Percentiles rank a stretch among this genome's conserved stretches.
Conservation (phyloP, 2,329 filamentous ascomycete species). For the Magnaporthales sp. region DNA sequence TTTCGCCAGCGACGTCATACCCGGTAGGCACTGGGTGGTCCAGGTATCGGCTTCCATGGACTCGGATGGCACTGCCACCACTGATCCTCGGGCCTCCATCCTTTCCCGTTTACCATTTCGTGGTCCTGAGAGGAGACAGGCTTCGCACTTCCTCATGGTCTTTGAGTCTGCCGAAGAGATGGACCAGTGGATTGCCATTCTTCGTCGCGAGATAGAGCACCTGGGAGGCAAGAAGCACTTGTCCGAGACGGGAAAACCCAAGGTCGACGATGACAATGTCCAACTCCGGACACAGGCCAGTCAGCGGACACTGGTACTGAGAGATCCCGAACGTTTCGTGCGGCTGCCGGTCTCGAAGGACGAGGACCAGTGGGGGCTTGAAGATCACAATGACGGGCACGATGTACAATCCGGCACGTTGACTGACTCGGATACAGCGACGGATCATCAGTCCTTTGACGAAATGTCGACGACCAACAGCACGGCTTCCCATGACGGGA, state of each 20-base stretch:
- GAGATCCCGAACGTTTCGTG: conserved; percentile 38
- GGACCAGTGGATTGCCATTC: conserved; percentile 62
- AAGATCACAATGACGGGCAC: conserved; percentile 11
- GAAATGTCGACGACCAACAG: conserved; percentile 50
- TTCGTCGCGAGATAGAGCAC: conserved; percentile 62
- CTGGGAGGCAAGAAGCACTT: conserved; percentile 58
- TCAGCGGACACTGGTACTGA: conserved; percentile 37
- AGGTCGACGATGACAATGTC: conserved; percentile 26
- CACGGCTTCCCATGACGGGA: conserved; percentile 48
- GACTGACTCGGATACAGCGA: conserved; percentile 10
- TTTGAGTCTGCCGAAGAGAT: conserved; percentile 66
- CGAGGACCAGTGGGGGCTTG: conserved; percentile 5
- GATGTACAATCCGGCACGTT: conserved; percentile 10
- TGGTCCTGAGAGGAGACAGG: conserved; percentile 44
- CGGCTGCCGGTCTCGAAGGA: conserved; percentile 17
- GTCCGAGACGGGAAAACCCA: conserved; percentile 49
- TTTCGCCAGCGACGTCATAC: conserved; percentile 72
- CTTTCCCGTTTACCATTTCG: conserved; percentile 57
- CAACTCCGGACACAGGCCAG: conserved; percentile 30
- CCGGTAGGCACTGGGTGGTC: conserved; percentile 71
- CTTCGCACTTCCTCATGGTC: conserved; percentile 61
- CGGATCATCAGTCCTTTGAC: conserved; percentile 36
- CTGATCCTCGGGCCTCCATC: conserved; percentile 47
- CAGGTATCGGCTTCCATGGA: conserved; percentile 63
- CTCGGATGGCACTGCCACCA: conserved; percentile 39